A percentile compares a stretch with the other conserved stretches of the same genome.
phyloP scores from a whole-genome alignment of 495 filamentous ascomycete species.

The Cercophora samala region DNA sequence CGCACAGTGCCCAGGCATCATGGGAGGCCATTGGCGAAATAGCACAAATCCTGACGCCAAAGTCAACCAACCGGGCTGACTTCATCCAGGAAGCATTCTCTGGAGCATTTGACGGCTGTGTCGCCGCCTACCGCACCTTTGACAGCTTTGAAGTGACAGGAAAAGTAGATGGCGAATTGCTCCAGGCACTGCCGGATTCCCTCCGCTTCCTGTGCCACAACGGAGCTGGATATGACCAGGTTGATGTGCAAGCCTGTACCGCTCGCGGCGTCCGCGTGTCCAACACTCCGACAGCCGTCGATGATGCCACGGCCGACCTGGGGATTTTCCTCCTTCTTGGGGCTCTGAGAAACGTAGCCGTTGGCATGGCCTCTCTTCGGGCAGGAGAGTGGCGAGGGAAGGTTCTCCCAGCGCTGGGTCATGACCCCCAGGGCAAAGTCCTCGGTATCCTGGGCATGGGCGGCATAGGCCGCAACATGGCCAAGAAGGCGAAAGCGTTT shows the following conservation, averaged over 20 bases:
- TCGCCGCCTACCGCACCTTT: conserved; percentile 77
- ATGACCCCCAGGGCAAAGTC: conserved; percentile 67
- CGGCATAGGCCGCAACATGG: conserved; percentile 65
- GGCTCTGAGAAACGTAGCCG: conserved; percentile 67
- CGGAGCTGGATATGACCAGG: conserved; percentile 81
- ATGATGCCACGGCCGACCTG: conserved; percentile 77
- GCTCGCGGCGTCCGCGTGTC: conserved; percentile 63
- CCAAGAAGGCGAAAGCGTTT: conserved; percentile 52
- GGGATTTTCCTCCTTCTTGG: conserved; percentile 76
- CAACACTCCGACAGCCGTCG: conserved; percentile 75
- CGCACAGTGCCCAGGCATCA: conserved; percentile 28
- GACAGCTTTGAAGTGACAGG: conserved; percentile 65
- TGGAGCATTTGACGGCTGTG: conserved; percentile 64
- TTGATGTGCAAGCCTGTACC: conserved; percentile 69
- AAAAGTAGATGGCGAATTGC: conserved; percentile 60
- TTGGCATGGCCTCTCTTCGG: conserved; percentile 59
- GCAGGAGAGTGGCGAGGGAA: conserved; percentile 60
- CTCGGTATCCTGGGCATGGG: conserved; percentile 87
- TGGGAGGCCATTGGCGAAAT: conserved; percentile 28
- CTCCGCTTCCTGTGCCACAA: conserved; percentile 81
- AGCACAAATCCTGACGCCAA: conserved; percentile 32
- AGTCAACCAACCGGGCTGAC: conserved; percentile 31
- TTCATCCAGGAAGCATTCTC: conserved; percentile 72
- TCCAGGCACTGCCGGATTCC: conserved; percentile 60
- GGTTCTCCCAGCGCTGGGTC: conserved; percentile 44